phyloP scores from a whole-genome alignment of 208 protist genomes.

The Acanthamoeba royreba region DNA sequence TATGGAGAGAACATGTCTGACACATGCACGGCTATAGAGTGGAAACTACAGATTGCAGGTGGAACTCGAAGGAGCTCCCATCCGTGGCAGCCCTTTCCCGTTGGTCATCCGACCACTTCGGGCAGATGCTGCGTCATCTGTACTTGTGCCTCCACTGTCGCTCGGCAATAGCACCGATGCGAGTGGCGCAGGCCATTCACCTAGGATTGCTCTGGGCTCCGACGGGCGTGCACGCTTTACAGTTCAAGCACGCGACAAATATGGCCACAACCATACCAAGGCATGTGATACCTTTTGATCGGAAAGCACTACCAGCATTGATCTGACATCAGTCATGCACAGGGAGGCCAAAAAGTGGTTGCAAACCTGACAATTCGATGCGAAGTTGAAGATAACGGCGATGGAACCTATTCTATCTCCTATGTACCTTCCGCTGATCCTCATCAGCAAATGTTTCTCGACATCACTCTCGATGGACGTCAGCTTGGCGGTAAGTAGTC shows the following conservation, averaged over 20 bases:
- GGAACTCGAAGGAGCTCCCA: background rate
- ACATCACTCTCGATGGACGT: background rate
- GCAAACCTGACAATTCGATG: background rate
- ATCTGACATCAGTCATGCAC: too few relatives aligned
- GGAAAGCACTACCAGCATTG: too few relatives aligned
- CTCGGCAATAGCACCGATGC: background rate
- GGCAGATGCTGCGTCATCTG: background rate
- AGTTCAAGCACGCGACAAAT: constrained; percentile 9
- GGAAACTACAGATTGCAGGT: background rate
- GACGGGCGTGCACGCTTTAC: background rate
- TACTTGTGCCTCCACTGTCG: background rate
- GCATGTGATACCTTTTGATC: background rate
- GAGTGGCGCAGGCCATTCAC: background rate
- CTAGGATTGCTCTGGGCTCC: background rate
- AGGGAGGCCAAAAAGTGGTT: constrained; percentile 23
- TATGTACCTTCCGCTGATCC: background rate
- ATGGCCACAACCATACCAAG: constrained; percentile 17
- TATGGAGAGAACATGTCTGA: too few relatives aligned
- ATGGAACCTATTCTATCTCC: constrained; percentile 30
- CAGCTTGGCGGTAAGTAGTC: background rate
- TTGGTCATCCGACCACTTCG: background rate
- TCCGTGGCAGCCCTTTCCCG: background rate
- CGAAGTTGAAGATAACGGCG: constrained; percentile 12
- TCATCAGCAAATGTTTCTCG: constrained; percentile 7
- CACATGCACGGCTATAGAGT: too few relatives aligned